Percentiles rank a stretch among this genome's conserved stretches.
phyloP scores from a whole-genome alignment of 2,329 filamentous ascomycete species.

The Dothistroma pini region DNA sequence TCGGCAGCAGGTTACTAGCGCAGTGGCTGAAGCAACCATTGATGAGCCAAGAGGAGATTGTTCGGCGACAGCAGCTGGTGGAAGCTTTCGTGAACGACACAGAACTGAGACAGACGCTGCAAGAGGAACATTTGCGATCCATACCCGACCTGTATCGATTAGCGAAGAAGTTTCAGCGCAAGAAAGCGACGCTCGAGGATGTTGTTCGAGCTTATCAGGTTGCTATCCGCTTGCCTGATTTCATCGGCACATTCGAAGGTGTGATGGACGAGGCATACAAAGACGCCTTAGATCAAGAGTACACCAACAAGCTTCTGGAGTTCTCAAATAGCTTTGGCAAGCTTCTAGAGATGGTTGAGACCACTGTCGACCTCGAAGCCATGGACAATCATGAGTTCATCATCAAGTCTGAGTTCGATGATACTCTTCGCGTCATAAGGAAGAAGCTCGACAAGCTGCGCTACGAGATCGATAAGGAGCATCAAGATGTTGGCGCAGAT shows the following conservation, averaged over 20 bases:
- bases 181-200: conserved; percentile 87
- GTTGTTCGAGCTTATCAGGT: conserved; percentile 96
- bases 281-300: conserved; percentile 78
- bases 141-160: conserved; percentile 93
- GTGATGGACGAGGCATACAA: conserved; percentile 96
- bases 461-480: conserved; percentile 79
- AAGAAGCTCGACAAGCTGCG: conserved; percentile 85
- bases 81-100: conserved; percentile 94
- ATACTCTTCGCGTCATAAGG: conserved; percentile 78
- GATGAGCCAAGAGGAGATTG: conserved; percentile 86
- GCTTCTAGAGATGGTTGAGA: conserved; percentile 97
- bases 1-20: conserved; percentile 81
- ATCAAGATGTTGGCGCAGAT: conserved; percentile 70
- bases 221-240: conserved; percentile 83
- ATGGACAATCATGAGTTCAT: conserved; percentile 97
- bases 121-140: conserved; percentile 88
- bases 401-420: conserved; percentile 98
- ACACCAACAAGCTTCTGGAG: conserved; percentile 74
- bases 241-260: conserved; percentile 81
- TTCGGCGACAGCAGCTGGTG: conserved; percentile 86
- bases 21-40: conserved; percentile 98
- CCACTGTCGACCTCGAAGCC: conserved; percentile 91
- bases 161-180: conserved; percentile 90
- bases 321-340: conserved; percentile 76
- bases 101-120: conserved; percentile 89